A percentile compares a stretch with the other conserved stretches of the same genome.
These are phyloP conservation scores for Tinospora cordifolia DNA, from an alignment of 164 flowering plant genomes.

Conservation along the genomic window DNA sequence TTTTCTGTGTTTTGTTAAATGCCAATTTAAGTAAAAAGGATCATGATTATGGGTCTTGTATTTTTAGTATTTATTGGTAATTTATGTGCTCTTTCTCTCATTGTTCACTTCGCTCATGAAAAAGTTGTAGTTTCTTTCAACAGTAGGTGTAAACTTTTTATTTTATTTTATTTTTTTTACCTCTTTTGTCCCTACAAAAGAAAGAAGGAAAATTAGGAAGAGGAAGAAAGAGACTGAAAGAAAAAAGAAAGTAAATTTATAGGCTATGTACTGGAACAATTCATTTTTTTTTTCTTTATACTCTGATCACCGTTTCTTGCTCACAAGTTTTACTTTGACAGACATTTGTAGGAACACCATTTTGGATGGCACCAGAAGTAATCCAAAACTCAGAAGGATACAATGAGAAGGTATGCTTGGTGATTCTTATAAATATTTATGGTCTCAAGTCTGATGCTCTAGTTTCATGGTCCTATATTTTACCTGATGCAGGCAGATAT, in stretches of 20 bases:
- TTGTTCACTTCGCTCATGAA: too few species aligned
- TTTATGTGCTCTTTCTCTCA: too few species aligned
- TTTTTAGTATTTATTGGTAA: too few species aligned
- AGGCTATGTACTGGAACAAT: not conserved
- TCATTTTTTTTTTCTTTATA: not conserved
- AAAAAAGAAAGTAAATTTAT: not conserved
- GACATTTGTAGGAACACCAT: constrained; percentile 99
- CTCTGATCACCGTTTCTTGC: constrained; percentile 1
- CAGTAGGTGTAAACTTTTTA: too few species aligned
- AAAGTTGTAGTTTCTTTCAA: too few species aligned
- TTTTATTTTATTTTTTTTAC: too few species aligned
- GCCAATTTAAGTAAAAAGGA: too few species aligned
- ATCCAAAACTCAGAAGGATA: constrained; percentile 97
- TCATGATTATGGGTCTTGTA: too few species aligned
- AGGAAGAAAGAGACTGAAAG: not conserved
- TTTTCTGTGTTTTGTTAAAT: not conserved
- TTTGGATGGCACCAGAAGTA: constrained; percentile 99
- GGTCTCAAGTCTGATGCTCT: constrained; percentile 4
- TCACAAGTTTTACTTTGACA: constrained; percentile 33
- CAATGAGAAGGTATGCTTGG: constrained; percentile 70
- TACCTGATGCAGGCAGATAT: constrained; percentile 81
- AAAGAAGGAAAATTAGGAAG: not conserved
- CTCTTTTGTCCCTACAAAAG: not conserved
- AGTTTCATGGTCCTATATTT: constrained; percentile 10
- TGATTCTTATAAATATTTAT: constrained; percentile 1